phyloP scores from a whole-genome alignment of 2,329 filamentous ascomycete genomes.

The Nannizzia gypsea region DNA sequence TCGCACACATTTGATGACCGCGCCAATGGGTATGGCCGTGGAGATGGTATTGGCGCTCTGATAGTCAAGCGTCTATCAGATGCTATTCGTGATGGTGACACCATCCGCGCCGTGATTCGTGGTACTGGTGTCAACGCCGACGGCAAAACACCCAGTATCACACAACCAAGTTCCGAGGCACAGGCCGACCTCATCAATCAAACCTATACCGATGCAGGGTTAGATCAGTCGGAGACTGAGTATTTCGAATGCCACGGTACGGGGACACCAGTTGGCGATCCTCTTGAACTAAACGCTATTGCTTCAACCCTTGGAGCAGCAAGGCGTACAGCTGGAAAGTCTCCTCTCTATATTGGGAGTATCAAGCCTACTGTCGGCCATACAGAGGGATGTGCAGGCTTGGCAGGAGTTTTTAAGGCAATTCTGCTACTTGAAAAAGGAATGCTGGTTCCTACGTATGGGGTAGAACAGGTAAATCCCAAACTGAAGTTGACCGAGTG shows the following conservation, averaged over 20 bases:
- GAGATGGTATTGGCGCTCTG: constrained; percentile 26
- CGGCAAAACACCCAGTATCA: constrained; percentile 18
- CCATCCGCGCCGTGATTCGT: constrained; percentile 26
- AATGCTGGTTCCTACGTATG: constrained; percentile 19
- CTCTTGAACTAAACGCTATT: constrained; percentile 15
- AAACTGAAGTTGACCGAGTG: constrained; percentile 5
- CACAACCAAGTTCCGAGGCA: constrained; percentile 14
- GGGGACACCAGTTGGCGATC: constrained; percentile 25
- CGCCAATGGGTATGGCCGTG: constrained; percentile 27
- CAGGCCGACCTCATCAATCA: constrained; percentile 23
- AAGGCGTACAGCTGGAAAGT: background rate
- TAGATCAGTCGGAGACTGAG: constrained; percentile 10
- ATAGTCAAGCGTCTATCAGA: constrained; percentile 21
- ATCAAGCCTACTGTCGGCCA: constrained; percentile 24
- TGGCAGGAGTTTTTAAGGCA: constrained; percentile 22
- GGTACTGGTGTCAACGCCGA: constrained; percentile 21
- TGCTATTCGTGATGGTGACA: constrained; percentile 25
- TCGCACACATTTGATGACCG: constrained; percentile 21
- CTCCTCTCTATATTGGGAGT: constrained; percentile 15
- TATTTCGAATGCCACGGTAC: constrained; percentile 23
- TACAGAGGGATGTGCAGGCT: constrained; percentile 20
- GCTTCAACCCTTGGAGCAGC: background rate
- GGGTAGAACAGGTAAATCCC: background rate
- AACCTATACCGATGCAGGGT: constrained; percentile 22
- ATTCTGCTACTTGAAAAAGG: constrained; percentile 20